Percentiles rank a stretch among this genome's conserved stretches.
Evolutionary conservation across 768 basidiomycete species (phyloP).

Genomic region (Leccinum incarnatum): DNA sequence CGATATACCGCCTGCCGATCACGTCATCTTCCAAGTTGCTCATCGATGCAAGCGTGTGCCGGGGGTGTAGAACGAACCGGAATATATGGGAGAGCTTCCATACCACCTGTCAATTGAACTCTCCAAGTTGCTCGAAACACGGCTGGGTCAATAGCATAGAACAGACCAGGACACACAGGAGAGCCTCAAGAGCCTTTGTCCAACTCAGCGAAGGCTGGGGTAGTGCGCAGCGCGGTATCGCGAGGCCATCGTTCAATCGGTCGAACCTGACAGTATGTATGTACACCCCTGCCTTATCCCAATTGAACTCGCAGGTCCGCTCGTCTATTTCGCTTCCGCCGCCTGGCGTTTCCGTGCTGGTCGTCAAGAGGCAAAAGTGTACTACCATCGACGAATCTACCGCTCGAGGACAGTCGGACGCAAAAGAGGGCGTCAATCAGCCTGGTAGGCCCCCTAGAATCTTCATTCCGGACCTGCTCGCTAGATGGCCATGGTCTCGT

Average conservation of each 20-base stretch:
- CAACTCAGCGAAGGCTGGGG: neutral
- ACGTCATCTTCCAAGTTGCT: neutral
- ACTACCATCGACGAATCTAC: neutral
- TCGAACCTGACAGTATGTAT: neutral
- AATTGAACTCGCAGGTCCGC: neutral
- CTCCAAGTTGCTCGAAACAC: neutral
- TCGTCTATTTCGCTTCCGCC: neutral
- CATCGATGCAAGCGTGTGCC: no score
- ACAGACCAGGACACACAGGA: neutral
- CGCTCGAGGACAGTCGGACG: neutral
- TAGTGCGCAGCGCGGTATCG: neutral
- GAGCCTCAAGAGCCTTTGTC: neutral
- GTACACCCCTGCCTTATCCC: neutral
- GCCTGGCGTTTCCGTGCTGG: neutral
- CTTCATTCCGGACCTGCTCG: neutral
- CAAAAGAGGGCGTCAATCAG: neutral
- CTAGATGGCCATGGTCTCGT: neutral
- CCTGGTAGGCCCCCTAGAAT: neutral
- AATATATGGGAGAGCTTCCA: neutral
- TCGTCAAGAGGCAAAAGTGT: neutral
- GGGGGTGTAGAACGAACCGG: neutral
- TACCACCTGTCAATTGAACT: neutral
- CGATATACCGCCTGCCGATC: no score
- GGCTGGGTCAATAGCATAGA: neutral
- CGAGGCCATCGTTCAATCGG: neutral